Conservation (phyloP, 148 eudicot species). For the Diospyros lotus region DNA sequence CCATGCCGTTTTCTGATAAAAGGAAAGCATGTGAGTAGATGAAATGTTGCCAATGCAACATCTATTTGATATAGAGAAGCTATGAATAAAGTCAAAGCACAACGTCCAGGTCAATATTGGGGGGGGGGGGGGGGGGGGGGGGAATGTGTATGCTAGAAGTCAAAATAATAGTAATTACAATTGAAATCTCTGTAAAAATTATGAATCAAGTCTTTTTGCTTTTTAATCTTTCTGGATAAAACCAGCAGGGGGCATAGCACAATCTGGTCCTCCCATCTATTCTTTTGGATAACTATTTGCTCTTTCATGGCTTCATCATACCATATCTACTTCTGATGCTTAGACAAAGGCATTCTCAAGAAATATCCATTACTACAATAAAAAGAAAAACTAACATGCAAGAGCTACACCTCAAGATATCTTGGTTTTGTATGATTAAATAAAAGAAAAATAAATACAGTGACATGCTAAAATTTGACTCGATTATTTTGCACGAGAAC, state of each 20-base stretch:
- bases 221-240: background rate
- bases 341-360: background rate
- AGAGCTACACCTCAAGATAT: background rate
- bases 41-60: background rate
- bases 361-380: too few relatives aligned
- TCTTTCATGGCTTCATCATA: background rate
- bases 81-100: background rate
- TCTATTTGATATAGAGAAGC: background rate
- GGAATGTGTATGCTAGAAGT: background rate
- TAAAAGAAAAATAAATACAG: too few relatives aligned
- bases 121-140: too few relatives aligned
- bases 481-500: too few relatives aligned
- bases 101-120: too few relatives aligned
- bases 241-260: background rate
- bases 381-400: background rate
- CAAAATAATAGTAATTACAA: background rate
- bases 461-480: too few relatives aligned
- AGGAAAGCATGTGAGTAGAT: background rate
- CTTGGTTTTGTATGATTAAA: background rate
- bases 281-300: background rate
- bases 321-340: background rate
- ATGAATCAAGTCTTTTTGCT: background rate
- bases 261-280: background rate
- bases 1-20: conserved; percentile 81
- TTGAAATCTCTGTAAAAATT: background rate